A percentile compares a stretch with the other conserved stretches of the same genome.
Conservation (phyloP, 202 grass and related monocot genomes). For the Carex arenaria region DNA sequence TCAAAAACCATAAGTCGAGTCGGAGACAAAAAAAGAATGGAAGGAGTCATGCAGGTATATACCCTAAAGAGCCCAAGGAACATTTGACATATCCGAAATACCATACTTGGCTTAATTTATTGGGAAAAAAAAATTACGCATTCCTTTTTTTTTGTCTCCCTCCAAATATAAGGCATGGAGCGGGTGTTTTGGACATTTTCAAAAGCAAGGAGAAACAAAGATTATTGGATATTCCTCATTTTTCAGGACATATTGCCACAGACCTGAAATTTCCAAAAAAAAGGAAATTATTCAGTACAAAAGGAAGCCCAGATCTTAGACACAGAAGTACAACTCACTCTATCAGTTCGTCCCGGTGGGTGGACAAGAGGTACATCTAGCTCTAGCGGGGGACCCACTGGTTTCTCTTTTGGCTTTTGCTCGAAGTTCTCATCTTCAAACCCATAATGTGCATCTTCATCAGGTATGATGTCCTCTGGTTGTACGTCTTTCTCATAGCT, state of each 20-base stretch:
- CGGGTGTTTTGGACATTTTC: not conserved
- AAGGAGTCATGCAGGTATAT: not conserved
- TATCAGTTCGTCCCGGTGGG: constrained; percentile 63
- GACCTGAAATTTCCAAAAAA: not conserved
- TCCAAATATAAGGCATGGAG: not conserved
- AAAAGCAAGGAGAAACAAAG: not conserved
- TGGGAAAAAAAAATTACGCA: not conserved
- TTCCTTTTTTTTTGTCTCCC: not conserved
- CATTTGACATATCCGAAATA: not conserved
- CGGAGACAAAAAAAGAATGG: not conserved
- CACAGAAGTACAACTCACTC: constrained; percentile 38
- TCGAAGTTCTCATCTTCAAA: constrained; percentile 83
- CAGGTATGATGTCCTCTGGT: constrained; percentile 60
- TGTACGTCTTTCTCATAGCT: constrained; percentile 65
- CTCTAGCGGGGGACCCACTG: constrained; percentile 77
- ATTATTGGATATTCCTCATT: not conserved
- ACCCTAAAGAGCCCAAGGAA: not conserved
- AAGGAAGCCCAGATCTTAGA: not conserved
- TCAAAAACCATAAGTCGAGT: not conserved
- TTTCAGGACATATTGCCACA: not conserved
- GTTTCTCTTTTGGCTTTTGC: constrained; percentile 86
- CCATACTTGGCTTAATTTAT: not conserved
- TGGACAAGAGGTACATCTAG: constrained; percentile 57
- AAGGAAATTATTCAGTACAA: not conserved
- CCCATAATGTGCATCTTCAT: constrained; percentile 65